A percentile compares a stretch with the other conserved stretches of the same genome.
phyloP scores from a whole-genome alignment of 176 grass and related monocot species.

The Calamus simplicifolius region DNA sequence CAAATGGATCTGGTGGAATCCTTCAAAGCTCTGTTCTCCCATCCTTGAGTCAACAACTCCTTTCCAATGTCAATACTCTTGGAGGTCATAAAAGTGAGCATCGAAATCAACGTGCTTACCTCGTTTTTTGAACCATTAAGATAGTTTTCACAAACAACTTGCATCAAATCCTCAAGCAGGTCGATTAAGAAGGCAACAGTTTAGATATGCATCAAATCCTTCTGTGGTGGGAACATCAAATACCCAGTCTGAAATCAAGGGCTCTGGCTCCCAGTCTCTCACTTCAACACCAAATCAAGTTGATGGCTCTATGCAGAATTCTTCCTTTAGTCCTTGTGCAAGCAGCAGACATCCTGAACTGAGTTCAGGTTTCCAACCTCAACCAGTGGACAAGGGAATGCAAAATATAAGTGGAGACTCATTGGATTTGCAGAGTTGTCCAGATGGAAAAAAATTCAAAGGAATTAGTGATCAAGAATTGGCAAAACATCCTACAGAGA shows the following conservation, averaged over 20 bases:
- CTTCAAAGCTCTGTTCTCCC: not conserved
- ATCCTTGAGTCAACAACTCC: not conserved
- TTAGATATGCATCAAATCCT: not conserved
- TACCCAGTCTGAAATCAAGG: not conserved
- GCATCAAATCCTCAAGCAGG: not conserved
- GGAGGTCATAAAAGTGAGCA: too few relatives aligned
- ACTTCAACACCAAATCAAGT: slow-evolving; percentile 1
- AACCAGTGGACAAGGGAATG: too few relatives aligned
- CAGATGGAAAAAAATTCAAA: too few relatives aligned
- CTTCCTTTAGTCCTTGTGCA: not conserved
- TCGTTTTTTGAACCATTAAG: not conserved
- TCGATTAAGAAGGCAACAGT: not conserved
- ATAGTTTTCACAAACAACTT: not conserved
- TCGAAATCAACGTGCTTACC: too few relatives aligned
- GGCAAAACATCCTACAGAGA: too few relatives aligned
- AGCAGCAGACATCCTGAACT: not conserved
- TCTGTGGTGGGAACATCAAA: not conserved
- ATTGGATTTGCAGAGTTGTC: too few relatives aligned
- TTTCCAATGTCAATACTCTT: too few relatives aligned
- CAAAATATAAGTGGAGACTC: too few relatives aligned
- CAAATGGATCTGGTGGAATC: not conserved
- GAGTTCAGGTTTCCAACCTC: not conserved
- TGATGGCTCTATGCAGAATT: not conserved
- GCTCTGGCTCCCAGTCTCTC: not conserved
- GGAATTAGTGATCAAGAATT: too few relatives aligned